phyloP scores from a whole-genome alignment of 1,284 basidiomycete genomes.

The Melampsora occidentalis region DNA sequence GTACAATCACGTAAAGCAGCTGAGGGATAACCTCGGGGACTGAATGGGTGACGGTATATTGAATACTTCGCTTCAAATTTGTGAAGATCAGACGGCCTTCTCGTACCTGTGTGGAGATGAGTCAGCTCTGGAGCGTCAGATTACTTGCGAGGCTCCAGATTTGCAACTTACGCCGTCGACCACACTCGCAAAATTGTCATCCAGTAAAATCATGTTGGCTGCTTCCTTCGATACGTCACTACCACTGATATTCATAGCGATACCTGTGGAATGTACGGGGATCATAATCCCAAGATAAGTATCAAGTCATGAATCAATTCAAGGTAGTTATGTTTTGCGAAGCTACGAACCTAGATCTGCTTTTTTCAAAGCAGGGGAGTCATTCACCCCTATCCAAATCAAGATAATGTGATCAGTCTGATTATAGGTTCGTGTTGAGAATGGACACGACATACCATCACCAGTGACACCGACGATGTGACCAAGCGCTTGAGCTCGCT shows the following conservation, averaged over 20 bases:
- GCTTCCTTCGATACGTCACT: slow-evolving; percentile 71
- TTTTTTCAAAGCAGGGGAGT: slow-evolving; percentile 68
- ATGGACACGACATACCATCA: slow-evolving; percentile 12
- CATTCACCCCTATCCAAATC: slow-evolving; percentile 65
- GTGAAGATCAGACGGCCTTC: slow-evolving; percentile 68
- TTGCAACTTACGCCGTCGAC: slow-evolving; percentile 63
- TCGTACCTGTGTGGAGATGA: slow-evolving; percentile 46
- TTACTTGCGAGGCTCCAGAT: no score
- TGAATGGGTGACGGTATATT: slow-evolving; percentile 67
- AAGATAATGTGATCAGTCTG: neutral
- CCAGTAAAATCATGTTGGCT: slow-evolving; percentile 68
- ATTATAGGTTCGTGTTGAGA: neutral
- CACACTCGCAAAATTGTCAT: slow-evolving; percentile 62
- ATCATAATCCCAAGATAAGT: no score
- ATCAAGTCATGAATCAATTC: no score
- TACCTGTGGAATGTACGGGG: slow-evolving; percentile 55
- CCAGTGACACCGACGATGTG: slow-evolving; percentile 69
- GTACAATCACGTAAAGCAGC: slow-evolving; percentile 57
- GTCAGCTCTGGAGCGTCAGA: neutral
- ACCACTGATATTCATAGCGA: slow-evolving; percentile 71
- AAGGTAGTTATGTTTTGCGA: no score
- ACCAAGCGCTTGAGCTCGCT: slow-evolving; percentile 67
- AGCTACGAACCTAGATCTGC: slow-evolving; percentile 59
- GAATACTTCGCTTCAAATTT: slow-evolving; percentile 67
- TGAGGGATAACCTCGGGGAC: slow-evolving; percentile 66